phyloP scores from a whole-genome alignment of 108 stramenopile species.

The Schizochytrium sp. region DNA sequence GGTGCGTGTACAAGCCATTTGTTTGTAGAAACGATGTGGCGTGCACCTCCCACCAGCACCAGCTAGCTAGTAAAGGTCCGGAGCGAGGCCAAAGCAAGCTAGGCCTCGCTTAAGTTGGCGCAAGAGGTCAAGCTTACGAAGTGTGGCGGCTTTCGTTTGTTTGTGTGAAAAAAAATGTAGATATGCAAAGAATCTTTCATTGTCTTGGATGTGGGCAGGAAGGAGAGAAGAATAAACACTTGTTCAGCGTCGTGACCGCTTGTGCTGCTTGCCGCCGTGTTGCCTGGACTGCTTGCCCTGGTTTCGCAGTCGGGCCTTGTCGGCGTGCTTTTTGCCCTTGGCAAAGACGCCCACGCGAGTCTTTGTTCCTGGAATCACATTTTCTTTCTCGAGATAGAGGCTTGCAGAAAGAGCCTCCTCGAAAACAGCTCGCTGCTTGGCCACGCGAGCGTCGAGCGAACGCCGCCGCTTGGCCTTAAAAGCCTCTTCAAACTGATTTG shows the following conservation, averaged over 20 bases:
- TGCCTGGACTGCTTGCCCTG: background rate
- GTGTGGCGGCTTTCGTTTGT: too few relatives aligned
- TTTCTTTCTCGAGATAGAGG: conserved; percentile 1
- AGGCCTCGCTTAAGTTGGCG: too few relatives aligned
- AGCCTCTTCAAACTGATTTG: background rate
- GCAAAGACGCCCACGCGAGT: background rate
- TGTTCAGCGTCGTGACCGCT: background rate
- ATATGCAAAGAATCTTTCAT: too few relatives aligned
- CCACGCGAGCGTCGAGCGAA: background rate
- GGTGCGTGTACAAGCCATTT: too few relatives aligned
- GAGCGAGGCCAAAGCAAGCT: too few relatives aligned
- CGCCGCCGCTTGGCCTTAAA: background rate
- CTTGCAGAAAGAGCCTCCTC: background rate
- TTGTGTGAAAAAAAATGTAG: too few relatives aligned
- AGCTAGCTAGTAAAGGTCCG: too few relatives aligned
- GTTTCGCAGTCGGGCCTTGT: background rate
- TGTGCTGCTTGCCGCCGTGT: background rate
- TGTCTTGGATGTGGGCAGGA: too few relatives aligned
- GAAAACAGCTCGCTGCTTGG: background rate
- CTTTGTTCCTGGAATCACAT: background rate
- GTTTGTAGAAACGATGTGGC: too few relatives aligned
- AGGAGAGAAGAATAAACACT: background rate
- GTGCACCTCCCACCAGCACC: too few relatives aligned
- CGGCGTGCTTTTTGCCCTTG: background rate
- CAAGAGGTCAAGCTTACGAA: too few relatives aligned